These are phyloP conservation scores for Cytospora piceae DNA, from an alignment of 2,329 filamentous ascomycete species.

Conservation along the genomic window DNA sequence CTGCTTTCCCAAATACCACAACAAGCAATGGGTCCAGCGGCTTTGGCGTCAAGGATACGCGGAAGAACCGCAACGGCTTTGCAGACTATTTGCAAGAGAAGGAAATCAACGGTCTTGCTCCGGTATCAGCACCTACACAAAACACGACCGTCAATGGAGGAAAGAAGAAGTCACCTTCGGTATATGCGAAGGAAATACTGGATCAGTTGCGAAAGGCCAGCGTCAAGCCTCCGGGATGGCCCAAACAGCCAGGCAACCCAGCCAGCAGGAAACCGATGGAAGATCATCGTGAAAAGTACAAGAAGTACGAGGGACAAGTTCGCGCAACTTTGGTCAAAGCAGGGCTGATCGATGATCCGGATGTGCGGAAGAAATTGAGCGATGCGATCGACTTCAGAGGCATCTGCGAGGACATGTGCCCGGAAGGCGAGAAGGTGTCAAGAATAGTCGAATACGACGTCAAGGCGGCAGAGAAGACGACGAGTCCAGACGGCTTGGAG, in stretches of 20 bases:
- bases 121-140: slow-evolving; percentile 18
- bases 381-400: slow-evolving; percentile 70
- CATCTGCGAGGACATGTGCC: slow-evolving; percentile 72
- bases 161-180: slow-evolving; percentile 32
- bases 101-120: slow-evolving; percentile 16
- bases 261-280: slow-evolving; percentile 56
- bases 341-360: slow-evolving; percentile 66
- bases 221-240: slow-evolving; percentile 59
- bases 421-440: slow-evolving; percentile 66
- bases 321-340: slow-evolving; percentile 61
- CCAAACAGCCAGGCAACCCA: slow-evolving; percentile 56
- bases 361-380: slow-evolving; percentile 63
- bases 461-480: slow-evolving; percentile 57
- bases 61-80: slow-evolving; percentile 27
- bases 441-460: slow-evolving; percentile 66
- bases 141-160: slow-evolving; percentile 3
- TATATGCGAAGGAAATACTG: slow-evolving; percentile 55
- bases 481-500: slow-evolving; percentile 43
- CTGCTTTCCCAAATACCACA: slow-evolving; percentile 5
- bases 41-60: slow-evolving; percentile 22
- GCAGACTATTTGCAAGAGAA: slow-evolving; percentile 18
- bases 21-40: not conserved
- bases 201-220: slow-evolving; percentile 58
- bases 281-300: slow-evolving; percentile 58
- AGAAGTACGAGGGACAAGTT: slow-evolving; percentile 59